Evolutionary conservation across 2,329 filamentous ascomycete genomes (phyloP), one percentile per base, ranked within the genome.

Genomic region (Pseudonectria foliicola): DNA sequence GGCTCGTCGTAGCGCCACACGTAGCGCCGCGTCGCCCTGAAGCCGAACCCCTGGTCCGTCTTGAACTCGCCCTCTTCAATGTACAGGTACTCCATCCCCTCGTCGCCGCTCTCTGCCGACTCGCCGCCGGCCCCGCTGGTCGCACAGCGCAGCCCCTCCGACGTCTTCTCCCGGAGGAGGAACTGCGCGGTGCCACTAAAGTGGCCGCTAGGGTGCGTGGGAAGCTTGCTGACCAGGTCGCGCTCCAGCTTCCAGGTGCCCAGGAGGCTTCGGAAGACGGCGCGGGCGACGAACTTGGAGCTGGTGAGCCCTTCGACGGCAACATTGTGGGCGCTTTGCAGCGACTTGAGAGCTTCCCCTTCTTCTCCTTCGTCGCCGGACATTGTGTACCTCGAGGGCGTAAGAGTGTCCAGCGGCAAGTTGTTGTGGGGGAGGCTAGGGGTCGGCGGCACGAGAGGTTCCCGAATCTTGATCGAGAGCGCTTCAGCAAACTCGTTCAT

Each of bases 241-340:
- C 79, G 70, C 33, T 73, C 68, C 2, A 86, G 65, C 3, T 60
- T 70, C 85, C 85, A 90, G 4, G 67, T 65, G 6, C 85, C 85
- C 24, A 85, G 73, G 1, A 90, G 65, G 7, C 75, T 80, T 39
- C 81, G 66, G 53, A 87, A 90, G 1, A 85, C 73, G 5, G 80
- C 83, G 4, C 70, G 65, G 1, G 81, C 68, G 3, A 84, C 71
- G 39, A 80, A 85, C 3, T 62, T 60, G 0, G 61, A 60, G 2
- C 57, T 60, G 2, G 55, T 62, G 12, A 73, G 55, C 2, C 64
- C 68, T 0, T 60, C 64, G 1, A 57, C 42, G 1, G 66, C 57
- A 1, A 68, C 56, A 0, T 53, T 54, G 25, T 65, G 61, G 24
- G 70, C 73, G 45, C 70, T 67, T 7, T 52, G 55, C 7, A 71